Evolutionary conservation across 208 protist genomes (phyloP).

Genomic region (Wallacemonas sp.): DNA sequence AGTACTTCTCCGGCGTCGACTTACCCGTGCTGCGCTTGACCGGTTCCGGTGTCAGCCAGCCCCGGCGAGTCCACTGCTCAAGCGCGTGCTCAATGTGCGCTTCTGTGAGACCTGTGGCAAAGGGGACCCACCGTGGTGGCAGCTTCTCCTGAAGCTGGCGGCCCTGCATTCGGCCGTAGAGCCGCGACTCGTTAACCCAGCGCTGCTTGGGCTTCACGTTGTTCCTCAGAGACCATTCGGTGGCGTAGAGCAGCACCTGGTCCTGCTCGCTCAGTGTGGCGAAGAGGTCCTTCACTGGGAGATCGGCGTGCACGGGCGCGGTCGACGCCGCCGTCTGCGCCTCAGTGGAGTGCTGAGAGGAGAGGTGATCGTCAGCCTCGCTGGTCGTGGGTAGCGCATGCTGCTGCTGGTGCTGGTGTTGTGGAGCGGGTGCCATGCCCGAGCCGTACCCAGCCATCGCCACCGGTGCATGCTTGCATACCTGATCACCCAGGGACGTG

Average conservation of each 20-base stretch:
- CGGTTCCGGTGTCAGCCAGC: not conserved
- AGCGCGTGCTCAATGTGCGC: conserved; percentile 1
- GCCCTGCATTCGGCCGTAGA: not conserved
- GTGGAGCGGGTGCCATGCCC: not conserved
- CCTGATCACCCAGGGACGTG: not conserved
- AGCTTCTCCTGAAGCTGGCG: not conserved
- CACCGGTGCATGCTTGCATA: not conserved
- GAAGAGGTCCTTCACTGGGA: not conserved
- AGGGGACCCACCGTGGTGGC: not conserved
- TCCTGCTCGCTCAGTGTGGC: not conserved
- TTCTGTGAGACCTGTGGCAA: not conserved
- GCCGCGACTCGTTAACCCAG: not conserved
- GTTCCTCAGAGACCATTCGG: not conserved
- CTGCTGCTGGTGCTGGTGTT: not conserved
- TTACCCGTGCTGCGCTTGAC: not conserved
- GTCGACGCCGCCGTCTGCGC: not conserved
- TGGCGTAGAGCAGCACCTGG: not conserved
- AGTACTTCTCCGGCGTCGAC: not conserved
- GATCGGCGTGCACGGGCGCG: not conserved
- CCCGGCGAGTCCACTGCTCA: not conserved
- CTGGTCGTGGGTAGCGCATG: not conserved
- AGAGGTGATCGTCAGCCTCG: not conserved
- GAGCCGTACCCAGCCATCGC: not conserved
- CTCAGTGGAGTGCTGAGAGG: not conserved
- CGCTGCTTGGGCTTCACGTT: not conserved